Evolutionary conservation across 2,329 filamentous ascomycete genomes (phyloP).

Genomic region (Talaromyces islandicus): DNA sequence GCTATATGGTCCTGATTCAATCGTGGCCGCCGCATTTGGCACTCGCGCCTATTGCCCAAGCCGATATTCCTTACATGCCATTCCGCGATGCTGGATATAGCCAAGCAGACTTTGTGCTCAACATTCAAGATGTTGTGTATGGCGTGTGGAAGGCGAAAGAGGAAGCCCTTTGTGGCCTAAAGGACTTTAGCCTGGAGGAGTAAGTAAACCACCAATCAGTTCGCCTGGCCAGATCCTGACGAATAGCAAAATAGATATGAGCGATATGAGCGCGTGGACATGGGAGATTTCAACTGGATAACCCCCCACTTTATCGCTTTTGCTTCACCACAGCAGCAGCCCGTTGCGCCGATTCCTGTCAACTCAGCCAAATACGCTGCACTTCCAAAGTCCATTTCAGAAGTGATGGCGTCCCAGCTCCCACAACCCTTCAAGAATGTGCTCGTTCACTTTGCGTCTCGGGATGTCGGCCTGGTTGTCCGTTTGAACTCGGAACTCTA

Average conservation of each 20-base stretch:
- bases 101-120: constrained; percentile 93
- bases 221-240: neutral
- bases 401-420: constrained; percentile 64
- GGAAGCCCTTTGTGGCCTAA: constrained; percentile 81
- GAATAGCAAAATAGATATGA: constrained; percentile 62
- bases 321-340: constrained; percentile 82
- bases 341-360: constrained; percentile 64
- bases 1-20: constrained; percentile 98
- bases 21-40: constrained; percentile 95
- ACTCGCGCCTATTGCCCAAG: constrained; percentile 89
- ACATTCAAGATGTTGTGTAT: constrained; percentile 95
- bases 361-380: constrained; percentile 67
- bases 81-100: constrained; percentile 98
- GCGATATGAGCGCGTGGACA: constrained; percentile 88
- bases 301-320: constrained; percentile 94
- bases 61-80: constrained; percentile 96
- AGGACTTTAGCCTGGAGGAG: constrained; percentile 93
- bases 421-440: constrained; percentile 94
- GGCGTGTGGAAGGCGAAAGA: constrained; percentile 99
- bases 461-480: constrained; percentile 88
- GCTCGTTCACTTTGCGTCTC: constrained; percentile 76
- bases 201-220: constrained; percentile 31
- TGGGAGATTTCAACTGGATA: constrained; percentile 99
- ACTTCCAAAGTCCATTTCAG: constrained; percentile 69
- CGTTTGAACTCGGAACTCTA: constrained; percentile 94